Evolutionary conservation across 208 protist species (phyloP).

Genomic region (Trypanosomatidae sp.): DNA sequence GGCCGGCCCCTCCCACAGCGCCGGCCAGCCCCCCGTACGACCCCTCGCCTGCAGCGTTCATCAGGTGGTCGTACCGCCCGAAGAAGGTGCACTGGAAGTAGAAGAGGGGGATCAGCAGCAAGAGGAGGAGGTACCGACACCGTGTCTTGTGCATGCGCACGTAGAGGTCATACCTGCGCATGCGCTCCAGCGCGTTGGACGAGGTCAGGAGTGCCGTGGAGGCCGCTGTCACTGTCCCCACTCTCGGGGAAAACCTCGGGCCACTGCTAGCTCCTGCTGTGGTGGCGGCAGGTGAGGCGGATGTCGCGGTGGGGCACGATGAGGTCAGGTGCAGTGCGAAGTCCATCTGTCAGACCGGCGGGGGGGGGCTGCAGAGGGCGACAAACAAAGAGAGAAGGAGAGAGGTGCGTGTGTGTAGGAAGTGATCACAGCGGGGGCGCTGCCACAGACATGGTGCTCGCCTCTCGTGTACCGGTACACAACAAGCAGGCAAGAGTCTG

Average conservation of each 20-base stretch:
- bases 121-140: constrained; percentile 9
- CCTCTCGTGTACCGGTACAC: constrained; percentile 4
- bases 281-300: not conserved
- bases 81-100: constrained; percentile 20
- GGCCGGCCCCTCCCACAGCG: not conserved
- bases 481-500: not conserved
- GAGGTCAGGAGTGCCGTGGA: not conserved
- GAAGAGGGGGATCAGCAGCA: constrained; percentile 17
- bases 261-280: not conserved
- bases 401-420: no score
- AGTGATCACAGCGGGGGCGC: no score
- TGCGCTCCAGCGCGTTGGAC: constrained; percentile 18
- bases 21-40: not conserved
- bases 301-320: not conserved
- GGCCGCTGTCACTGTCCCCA: not conserved
- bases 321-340: not conserved
- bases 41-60: not conserved
- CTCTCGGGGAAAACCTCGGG: not conserved
- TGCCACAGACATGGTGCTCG: no score
- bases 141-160: constrained; percentile 15
- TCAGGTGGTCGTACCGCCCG: not conserved
- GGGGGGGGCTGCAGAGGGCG: not conserved
- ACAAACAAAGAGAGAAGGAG: no score
- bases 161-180: constrained; percentile 24
- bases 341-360: not conserved